These are phyloP conservation scores for Zanthoxylum bungeanum DNA, from an alignment of 345 rosid genomes.

Conservation along the genomic window DNA sequence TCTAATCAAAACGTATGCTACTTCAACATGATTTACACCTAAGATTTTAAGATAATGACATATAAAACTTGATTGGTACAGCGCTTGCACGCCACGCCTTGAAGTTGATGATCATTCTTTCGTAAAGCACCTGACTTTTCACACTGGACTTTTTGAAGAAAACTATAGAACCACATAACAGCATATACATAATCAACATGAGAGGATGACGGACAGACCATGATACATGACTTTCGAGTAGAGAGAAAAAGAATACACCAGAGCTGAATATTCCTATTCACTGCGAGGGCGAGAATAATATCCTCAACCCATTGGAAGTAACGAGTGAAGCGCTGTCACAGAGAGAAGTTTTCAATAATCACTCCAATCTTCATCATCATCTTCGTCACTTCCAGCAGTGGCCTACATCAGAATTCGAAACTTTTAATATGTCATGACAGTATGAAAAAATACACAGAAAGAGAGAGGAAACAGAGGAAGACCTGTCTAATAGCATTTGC, in stretches of 20 bases:
- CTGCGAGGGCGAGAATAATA: conserved; percentile 5
- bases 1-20: conserved; percentile 17
- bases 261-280: conserved; percentile 11
- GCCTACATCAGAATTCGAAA: conserved; percentile 49
- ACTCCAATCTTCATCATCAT: conserved; percentile 94
- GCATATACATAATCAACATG: too few species aligned
- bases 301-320: background rate
- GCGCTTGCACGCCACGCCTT: conserved; percentile 41
- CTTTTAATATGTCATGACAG: background rate
- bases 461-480: conserved; percentile 20
- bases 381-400: conserved; percentile 93
- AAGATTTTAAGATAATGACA: background rate
- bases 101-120: conserved; percentile 4
- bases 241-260: conserved; percentile 16
- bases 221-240: conserved; percentile 14
- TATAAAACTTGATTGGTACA: conserved; percentile 12
- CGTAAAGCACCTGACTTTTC: conserved; percentile 1
- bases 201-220: background rate
- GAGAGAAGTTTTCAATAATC: conserved; percentile 49
- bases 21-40: conserved; percentile 27
- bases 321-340: background rate
- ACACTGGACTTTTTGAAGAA: too few species aligned
- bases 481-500: conserved; percentile 99
- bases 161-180: too few species aligned
- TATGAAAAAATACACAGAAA: background rate